Percentiles rank a stretch among this genome's conserved stretches.
Evolutionary conservation across 805 yeast species (phyloP).

Genomic region (Kuraishia piskuri): DNA sequence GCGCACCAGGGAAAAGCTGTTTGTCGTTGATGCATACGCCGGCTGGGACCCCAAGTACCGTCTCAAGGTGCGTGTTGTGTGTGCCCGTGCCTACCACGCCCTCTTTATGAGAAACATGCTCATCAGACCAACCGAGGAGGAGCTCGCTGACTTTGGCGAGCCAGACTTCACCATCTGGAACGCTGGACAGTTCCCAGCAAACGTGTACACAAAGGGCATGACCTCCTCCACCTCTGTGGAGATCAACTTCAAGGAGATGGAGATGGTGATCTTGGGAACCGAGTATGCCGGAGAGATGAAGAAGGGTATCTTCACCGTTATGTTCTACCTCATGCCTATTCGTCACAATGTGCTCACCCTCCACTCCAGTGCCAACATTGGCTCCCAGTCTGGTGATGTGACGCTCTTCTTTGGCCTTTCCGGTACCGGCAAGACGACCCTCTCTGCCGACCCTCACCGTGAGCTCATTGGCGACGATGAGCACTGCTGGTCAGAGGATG

Average conservation of each 20-base stretch:
- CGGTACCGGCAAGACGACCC: slow-evolving; percentile 97
- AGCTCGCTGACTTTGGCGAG: slow-evolving; percentile 82
- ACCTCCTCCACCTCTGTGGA: slow-evolving; percentile 93
- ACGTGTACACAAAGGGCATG: slow-evolving; percentile 94
- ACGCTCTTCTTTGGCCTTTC: slow-evolving; percentile 94
- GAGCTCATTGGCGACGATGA: slow-evolving; percentile 96
- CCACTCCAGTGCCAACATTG: slow-evolving; percentile 94
- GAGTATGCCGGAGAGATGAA: slow-evolving; percentile 99
- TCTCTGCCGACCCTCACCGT: slow-evolving; percentile 94
- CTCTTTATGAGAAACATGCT: slow-evolving; percentile 97
- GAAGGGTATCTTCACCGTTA: slow-evolving; percentile 97
- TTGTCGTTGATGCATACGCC: slow-evolving; percentile 93
- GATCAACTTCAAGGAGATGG: slow-evolving; percentile 95
- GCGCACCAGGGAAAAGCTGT: slow-evolving; percentile 90
- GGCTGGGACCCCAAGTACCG: slow-evolving; percentile 99
- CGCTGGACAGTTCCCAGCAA: slow-evolving; percentile 98
- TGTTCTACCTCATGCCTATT: slow-evolving; percentile 98
- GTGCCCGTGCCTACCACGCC: slow-evolving; percentile 98
- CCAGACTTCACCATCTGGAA: slow-evolving; percentile 98
- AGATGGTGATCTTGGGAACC: slow-evolving; percentile 97
- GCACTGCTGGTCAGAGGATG: slow-evolving; percentile 98
- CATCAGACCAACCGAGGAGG: slow-evolving; percentile 89
- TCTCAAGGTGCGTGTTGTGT: slow-evolving; percentile 88
- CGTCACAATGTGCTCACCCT: slow-evolving; percentile 84
- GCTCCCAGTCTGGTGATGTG: slow-evolving; percentile 71